These are phyloP conservation scores for Stagonosporopsis chrysanthemi DNA, from an alignment of 2,329 filamentous ascomycete species.

Conservation along the genomic window DNA sequence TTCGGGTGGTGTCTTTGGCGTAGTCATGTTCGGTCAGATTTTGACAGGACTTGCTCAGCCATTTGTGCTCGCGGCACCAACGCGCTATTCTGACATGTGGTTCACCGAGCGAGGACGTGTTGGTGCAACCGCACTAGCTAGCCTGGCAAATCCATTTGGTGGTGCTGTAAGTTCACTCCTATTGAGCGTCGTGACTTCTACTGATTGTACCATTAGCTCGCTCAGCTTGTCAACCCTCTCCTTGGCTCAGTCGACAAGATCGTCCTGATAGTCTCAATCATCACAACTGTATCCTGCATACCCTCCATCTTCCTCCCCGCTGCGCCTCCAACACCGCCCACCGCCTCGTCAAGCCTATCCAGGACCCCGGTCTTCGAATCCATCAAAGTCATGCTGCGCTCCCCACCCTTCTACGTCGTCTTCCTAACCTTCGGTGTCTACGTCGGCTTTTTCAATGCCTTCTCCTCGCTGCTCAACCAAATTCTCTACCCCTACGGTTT, in stretches of 20 bases:
- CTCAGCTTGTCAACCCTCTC: constrained; percentile 83
- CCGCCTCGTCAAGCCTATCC: constrained; percentile 67
- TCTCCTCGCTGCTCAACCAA: constrained; percentile 88
- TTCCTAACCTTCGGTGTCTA: constrained; percentile 82
- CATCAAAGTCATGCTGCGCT: constrained; percentile 58
- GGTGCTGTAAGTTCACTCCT: constrained; percentile 67
- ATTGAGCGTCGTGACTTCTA: not conserved
- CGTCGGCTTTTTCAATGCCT: constrained; percentile 92
- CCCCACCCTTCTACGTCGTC: constrained; percentile 80
- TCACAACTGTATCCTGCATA: constrained; percentile 73
- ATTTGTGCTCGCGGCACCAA: constrained; percentile 88
- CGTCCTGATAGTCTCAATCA: constrained; percentile 84
- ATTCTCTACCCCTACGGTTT: constrained; percentile 88
- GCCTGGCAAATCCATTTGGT: constrained; percentile 87
- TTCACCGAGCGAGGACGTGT: constrained; percentile 86
- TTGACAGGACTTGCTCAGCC: constrained; percentile 89
- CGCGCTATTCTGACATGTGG: constrained; percentile 92
- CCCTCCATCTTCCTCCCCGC: constrained; percentile 84
- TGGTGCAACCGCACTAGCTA: constrained; percentile 84
- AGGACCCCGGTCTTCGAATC: constrained; percentile 62
- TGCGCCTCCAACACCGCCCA: constrained; percentile 77
- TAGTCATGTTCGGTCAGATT: constrained; percentile 91
- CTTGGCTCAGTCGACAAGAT: constrained; percentile 79
- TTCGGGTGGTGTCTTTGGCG: constrained; percentile 70
- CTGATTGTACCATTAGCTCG: constrained; percentile 51